phyloP scores from a whole-genome alignment of 805 yeast genomes.

The Wickerhamomyces pijperi region DNA sequence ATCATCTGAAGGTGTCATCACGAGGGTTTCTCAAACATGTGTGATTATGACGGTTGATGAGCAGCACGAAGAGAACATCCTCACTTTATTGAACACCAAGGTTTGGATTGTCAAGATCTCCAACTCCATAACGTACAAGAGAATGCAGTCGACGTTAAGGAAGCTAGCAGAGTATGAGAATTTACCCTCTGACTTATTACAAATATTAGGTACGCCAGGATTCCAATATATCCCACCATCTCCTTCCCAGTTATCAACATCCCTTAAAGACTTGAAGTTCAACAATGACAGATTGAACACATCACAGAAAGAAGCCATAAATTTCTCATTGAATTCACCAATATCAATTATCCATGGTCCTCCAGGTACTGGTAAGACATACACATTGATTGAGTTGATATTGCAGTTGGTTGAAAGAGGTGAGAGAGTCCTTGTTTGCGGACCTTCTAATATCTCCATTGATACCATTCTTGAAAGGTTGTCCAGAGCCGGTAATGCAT shows the following conservation, averaged over 20 bases:
- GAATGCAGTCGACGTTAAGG: constrained; percentile 72
- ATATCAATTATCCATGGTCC: constrained; percentile 62
- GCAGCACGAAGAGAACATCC: constrained; percentile 35
- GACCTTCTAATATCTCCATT: constrained; percentile 87
- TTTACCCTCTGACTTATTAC: constrained; percentile 26
- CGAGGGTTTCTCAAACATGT: constrained; percentile 34
- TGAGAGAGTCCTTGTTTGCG: constrained; percentile 71
- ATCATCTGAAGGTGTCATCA: constrained; percentile 53
- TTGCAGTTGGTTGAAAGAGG: constrained; percentile 56
- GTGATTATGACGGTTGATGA: constrained; percentile 56
- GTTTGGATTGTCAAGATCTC: constrained; percentile 49
- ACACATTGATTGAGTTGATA: constrained; percentile 72
- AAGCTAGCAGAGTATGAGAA: constrained; percentile 42
- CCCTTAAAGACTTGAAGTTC: constrained; percentile 18
- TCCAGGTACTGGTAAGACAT: constrained; percentile 77
- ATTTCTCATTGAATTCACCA: constrained; percentile 50
- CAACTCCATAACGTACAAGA: constrained; percentile 60
- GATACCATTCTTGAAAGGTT: constrained; percentile 84
- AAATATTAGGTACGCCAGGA: constrained; percentile 32
- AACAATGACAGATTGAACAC: constrained; percentile 30
- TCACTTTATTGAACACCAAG: constrained; percentile 31
- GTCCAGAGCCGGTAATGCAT: not conserved
- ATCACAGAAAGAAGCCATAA: constrained; percentile 67
- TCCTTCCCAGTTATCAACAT: not conserved
- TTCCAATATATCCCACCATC: constrained; percentile 22